Evolutionary conservation across 805 yeast genomes (phyloP).

Genomic region (Candida succiphila): DNA sequence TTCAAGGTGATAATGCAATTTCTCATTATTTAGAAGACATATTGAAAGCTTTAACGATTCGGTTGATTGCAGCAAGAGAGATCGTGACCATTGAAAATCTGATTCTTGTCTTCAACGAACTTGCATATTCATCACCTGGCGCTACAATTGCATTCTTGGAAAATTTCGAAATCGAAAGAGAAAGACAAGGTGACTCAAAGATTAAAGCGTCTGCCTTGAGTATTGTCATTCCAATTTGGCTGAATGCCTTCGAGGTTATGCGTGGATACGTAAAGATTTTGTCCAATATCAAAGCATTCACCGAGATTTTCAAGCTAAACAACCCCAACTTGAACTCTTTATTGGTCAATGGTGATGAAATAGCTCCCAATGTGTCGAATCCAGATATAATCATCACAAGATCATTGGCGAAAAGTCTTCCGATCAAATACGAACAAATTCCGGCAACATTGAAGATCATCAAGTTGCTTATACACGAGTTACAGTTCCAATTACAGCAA

Average conservation of each 20-base stretch:
- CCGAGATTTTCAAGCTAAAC: conserved; percentile 49
- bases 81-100: conserved; percentile 70
- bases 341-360: conserved; percentile 67
- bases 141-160: conserved; percentile 57
- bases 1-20: conserved; percentile 24
- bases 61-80: conserved; percentile 59
- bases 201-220: conserved; percentile 31
- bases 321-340: conserved; percentile 42
- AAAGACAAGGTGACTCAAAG: conserved; percentile 12
- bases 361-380: conserved; percentile 39
- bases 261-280: conserved; percentile 70
- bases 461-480: conserved; percentile 59
- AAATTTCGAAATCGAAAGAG: conserved; percentile 21
- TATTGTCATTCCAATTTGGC: conserved; percentile 69
- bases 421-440: conserved; percentile 52
- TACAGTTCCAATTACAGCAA: conserved; percentile 51
- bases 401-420: conserved; percentile 65
- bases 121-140: conserved; percentile 51
- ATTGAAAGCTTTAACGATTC: conserved; percentile 60
- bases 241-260: conserved; percentile 68
- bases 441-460: conserved; percentile 66
- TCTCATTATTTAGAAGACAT: conserved; percentile 42
- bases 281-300: conserved; percentile 60
- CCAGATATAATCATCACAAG: conserved; percentile 71
- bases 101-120: conserved; percentile 62